Evolutionary conservation across 768 basidiomycete genomes (phyloP), one percentile per base, ranked within the genome.

Genomic region (Mycena pura): DNA sequence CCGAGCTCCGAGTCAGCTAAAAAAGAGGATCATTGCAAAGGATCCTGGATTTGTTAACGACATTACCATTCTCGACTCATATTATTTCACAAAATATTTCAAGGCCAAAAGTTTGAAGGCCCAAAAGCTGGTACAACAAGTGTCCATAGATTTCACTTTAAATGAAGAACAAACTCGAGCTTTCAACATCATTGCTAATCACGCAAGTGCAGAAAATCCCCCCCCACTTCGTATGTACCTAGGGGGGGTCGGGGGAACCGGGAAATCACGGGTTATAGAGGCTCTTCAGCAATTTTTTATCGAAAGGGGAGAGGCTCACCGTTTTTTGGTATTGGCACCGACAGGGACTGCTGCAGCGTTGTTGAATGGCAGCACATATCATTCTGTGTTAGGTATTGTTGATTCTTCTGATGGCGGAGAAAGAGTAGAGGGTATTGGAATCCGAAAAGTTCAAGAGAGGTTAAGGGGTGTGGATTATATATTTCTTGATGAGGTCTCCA

Each of bases 151-250:
- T 3, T 70, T 68, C 39, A 40, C 32, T 1, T 48, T 77, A 3
- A 78, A 78, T 55, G 28, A 44, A 3, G 75, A 76, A 46, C 76
- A 78, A 57, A 54, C 69, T 6, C 47, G 72, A 25, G 76, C 74
- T 0, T 77, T 73, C 46, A 24, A 62, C 0, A 72, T 77, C 24
- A 58, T 77, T 24, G 64, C 74, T 1, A 62, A 70, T 22, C 72
- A 73, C 21, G n/a, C 57, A 6, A 36, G 38, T 3, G 29, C n/a
- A 21, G 21, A 14, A 3, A 22, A 36, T 29, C 25, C 57, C n/a
- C n/a, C n/a, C n/a, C n/a, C n/a, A n/a, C n/a, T n/a, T n/a, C n/a
- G n/a, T n/a, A n/a, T n/a, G n/a, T n/a, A n/a, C n/a, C n/a, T n/a
- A n/a, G 63, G 63, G 19, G 64, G 63, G 10, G 56, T 65, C 21